phyloP scores from a whole-genome alignment of 202 grass and related monocot genomes.

The Panicum virgatum region DNA sequence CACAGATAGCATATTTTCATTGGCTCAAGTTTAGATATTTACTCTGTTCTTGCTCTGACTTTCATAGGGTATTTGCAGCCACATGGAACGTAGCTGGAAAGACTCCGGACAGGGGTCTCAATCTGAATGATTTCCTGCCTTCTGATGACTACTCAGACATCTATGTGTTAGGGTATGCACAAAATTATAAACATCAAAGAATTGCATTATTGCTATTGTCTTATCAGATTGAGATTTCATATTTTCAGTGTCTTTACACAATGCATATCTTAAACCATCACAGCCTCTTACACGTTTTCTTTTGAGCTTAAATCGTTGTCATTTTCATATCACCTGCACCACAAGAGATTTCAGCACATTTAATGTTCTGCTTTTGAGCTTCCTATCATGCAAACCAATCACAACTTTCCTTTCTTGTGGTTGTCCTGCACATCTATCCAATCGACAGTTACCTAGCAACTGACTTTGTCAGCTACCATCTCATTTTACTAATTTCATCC shows the following conservation, averaged over 20 bases:
- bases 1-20: background rate
- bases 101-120: conserved; percentile 56
- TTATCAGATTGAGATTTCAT: too few species aligned
- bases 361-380: background rate
- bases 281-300: background rate
- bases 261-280: too few species aligned
- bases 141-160: conserved; percentile 79
- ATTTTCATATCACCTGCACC: conserved; percentile 9
- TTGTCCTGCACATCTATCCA: conserved; percentile 19
- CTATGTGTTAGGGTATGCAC: conserved; percentile 82
- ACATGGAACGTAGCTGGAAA: conserved; percentile 95
- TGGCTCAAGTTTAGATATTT: background rate
- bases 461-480: background rate
- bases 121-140: conserved; percentile 77
- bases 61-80: conserved; percentile 68
- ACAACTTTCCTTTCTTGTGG: background rate
- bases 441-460: conserved; percentile 31
- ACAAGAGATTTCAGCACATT: conserved; percentile 21
- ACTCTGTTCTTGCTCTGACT: background rate
- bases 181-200: background rate
- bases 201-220: conserved; percentile 1
- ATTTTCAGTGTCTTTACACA: too few species aligned
- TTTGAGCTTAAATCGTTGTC: background rate
- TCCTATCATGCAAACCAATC: background rate
- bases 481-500: background rate